Conservation (phyloP, 345 rosid species). For the Acer yangbiense region DNA sequence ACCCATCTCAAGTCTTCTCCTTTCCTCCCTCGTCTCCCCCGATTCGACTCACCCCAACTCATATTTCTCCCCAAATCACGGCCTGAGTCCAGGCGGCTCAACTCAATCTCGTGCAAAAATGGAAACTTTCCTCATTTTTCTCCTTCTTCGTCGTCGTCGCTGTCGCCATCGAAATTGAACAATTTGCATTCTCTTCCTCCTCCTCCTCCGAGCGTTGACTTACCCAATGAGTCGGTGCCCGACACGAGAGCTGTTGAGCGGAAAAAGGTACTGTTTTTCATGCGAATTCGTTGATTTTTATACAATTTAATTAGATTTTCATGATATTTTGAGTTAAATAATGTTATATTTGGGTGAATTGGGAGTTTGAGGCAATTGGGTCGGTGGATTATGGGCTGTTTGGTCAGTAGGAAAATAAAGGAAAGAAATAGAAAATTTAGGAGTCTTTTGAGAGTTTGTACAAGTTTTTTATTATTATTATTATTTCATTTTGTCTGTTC, state of each 20-base stretch:
- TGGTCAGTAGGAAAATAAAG: background rate
- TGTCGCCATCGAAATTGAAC: background rate
- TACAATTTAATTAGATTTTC: background rate
- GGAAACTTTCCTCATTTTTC: conserved; percentile 27
- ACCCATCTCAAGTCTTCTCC: conserved; percentile 33
- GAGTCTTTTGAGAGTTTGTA: conserved; percentile 1
- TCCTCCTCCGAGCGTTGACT: conserved; percentile 27
- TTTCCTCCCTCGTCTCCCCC: conserved; percentile 41
- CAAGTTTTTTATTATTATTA: background rate
- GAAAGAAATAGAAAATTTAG: background rate
- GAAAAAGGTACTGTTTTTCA: conserved; percentile 52
- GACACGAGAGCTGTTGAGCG: conserved; percentile 34
- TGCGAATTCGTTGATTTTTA: background rate
- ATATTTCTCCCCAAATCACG: conserved; percentile 26
- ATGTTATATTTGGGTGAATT: conserved; percentile 14
- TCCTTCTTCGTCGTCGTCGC: conserved; percentile 6
- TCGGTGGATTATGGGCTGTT: background rate
- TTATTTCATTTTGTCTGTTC: background rate
- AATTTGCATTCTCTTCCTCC: conserved; percentile 26
- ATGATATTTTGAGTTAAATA: conserved; percentile 15
- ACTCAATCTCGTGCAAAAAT: conserved; percentile 41
- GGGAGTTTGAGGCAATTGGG: background rate
- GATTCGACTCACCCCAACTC: conserved; percentile 42
- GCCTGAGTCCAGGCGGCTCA: conserved; percentile 44
- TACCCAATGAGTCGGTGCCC: conserved; percentile 35